phyloP scores from a whole-genome alignment of 2,329 filamentous ascomycete genomes.

The Chaetoscypha palmicola region DNA sequence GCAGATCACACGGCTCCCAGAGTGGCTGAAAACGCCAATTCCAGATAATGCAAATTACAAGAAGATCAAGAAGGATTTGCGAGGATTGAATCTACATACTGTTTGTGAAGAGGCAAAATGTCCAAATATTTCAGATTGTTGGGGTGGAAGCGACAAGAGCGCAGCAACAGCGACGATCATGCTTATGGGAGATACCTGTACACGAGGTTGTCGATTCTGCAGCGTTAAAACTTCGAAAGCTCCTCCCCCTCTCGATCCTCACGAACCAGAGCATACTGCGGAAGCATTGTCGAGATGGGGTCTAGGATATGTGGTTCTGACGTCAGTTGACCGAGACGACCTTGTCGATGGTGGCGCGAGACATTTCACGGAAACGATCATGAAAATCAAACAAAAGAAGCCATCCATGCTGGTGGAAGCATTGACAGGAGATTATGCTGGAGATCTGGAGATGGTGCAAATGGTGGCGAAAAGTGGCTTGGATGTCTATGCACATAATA shows the following conservation, averaged over 20 bases:
- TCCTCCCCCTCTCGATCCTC: slow-evolving; percentile 76
- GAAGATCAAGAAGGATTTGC: slow-evolving; percentile 87
- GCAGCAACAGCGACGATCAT: slow-evolving; percentile 97
- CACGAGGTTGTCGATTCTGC: slow-evolving; percentile 92
- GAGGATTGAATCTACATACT: slow-evolving; percentile 84
- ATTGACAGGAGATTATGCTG: slow-evolving; percentile 79
- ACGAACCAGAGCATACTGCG: slow-evolving; percentile 94
- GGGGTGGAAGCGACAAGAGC: slow-evolving; percentile 83
- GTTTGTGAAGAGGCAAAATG: slow-evolving; percentile 97
- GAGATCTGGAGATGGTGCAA: slow-evolving; percentile 79
- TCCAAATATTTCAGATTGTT: slow-evolving; percentile 96
- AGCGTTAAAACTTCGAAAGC: slow-evolving; percentile 81
- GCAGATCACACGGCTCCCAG: slow-evolving; percentile 69
- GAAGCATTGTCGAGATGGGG: slow-evolving; percentile 92
- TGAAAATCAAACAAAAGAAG: slow-evolving; percentile 82
- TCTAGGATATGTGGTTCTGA: slow-evolving; percentile 90
- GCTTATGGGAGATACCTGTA: slow-evolving; percentile 99
- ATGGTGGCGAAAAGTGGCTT: slow-evolving; percentile 80
- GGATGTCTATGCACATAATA: slow-evolving; percentile 95
- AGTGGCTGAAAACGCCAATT: slow-evolving; percentile 95
- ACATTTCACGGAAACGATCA: slow-evolving; percentile 91
- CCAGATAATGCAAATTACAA: slow-evolving; percentile 81
- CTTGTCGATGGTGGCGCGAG: slow-evolving; percentile 77
- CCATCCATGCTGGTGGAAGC: slow-evolving; percentile 74
- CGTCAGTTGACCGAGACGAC: slow-evolving; percentile 89